phyloP scores from a whole-genome alignment of 495 filamentous ascomycete genomes.

The Talaromyces wortmannii region DNA sequence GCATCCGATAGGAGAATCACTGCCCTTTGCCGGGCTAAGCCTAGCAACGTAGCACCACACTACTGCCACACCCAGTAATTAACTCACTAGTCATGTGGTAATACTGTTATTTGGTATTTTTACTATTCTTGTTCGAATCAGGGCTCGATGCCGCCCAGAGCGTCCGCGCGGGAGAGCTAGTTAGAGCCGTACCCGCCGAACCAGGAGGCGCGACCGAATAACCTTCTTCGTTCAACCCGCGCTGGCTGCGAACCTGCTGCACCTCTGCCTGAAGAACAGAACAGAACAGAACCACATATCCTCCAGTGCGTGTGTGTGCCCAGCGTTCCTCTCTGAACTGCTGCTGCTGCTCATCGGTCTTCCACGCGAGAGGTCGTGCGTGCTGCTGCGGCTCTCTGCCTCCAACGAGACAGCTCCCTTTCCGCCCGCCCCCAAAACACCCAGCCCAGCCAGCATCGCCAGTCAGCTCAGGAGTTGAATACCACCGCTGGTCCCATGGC shows the following conservation, averaged over 20 bases:
- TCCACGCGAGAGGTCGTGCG: not conserved
- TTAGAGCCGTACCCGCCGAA: not conserved
- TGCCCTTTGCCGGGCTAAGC: no score
- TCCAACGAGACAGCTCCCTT: not conserved
- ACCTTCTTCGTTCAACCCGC: not conserved
- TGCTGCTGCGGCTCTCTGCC: not conserved
- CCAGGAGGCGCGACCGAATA: not conserved
- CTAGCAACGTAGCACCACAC: no score
- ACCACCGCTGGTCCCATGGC: not conserved
- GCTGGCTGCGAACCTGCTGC: not conserved
- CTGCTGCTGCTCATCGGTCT: not conserved
- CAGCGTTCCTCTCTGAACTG: no score
- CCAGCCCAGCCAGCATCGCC: not conserved
- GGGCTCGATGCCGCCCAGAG: no score
- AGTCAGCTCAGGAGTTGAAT: not conserved
- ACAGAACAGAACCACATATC: no score
- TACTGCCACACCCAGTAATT: no score
- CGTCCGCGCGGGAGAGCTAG: no score
- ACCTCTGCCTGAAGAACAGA: not conserved
- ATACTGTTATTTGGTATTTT: no score
- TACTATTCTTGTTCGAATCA: no score
- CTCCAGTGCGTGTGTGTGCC: no score
- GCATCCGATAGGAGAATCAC: no score
- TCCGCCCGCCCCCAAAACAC: not conserved
- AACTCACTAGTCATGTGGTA: not conserved